A percentile compares a stretch with the other conserved stretches of the same genome.
Evolutionary conservation across 2,329 filamentous ascomycete genomes (phyloP).

Genomic region (Epichloe amarillans): DNA sequence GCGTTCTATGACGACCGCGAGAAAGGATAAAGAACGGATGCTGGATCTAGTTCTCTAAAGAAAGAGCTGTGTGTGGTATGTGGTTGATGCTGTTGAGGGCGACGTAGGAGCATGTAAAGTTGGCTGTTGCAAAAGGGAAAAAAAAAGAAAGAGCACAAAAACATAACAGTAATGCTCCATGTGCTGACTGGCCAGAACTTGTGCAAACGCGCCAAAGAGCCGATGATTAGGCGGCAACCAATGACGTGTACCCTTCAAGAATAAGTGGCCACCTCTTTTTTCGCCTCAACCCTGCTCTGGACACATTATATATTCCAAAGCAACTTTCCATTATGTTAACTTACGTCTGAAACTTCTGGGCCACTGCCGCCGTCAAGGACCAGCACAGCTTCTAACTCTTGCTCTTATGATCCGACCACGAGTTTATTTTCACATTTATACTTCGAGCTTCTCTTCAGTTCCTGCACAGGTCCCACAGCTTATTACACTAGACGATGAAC

Average conservation of each 20-base stretch:
- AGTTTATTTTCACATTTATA: no score
- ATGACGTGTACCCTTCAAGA: neutral
- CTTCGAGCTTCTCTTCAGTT: no score
- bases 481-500: no score
- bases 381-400: no score
- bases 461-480: no score
- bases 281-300: neutral
- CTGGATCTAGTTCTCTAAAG: neutral
- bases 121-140: constrained; percentile 1
- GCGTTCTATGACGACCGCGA: constrained; percentile 5
- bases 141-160: constrained; percentile 6
- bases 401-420: no score
- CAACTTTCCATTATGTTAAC: no score
- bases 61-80: neutral
- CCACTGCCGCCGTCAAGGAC: no score
- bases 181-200: neutral
- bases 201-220: constrained; percentile 1
- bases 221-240: constrained; percentile 7
- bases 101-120: neutral
- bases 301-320: neutral
- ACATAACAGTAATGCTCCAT: neutral
- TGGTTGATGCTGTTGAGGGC: constrained; percentile 1
- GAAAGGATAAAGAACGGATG: constrained; percentile 6
- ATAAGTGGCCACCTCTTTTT: neutral
- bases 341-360: no score